Base-by-base conservation (phyloP, 2,329 filamentous ascomycete species). In the Colletotrichum cuscutae region DNA sequence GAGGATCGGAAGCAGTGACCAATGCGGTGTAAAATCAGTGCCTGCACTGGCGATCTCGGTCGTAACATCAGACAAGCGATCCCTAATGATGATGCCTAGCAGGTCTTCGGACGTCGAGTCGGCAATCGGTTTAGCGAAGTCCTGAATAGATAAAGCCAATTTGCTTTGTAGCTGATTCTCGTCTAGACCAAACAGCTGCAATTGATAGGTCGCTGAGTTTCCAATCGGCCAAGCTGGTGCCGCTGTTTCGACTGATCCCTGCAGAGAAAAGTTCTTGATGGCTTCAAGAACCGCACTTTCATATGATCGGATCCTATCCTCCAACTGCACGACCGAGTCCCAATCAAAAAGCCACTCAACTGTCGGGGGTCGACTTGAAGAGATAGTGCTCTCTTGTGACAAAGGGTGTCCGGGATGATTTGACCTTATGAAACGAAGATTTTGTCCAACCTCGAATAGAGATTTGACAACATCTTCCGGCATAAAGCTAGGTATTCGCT, bases 391-490 rank as follows among this genome's bases (percentile, higher is more conserved):
- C n/a, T 85, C 78, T 54, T 86, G 86, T 15, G 90, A 88, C 54
- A 97, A 83, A 0, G 92, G 90, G 78, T 97, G 93, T 2, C 91
- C 85, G 5, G 93, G 89, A 78, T 97, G 93, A 76, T 93, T 90
- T 26, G 86, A 84, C 76, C 91, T 89, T 60, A 97, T 85, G 66
- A 97, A 91, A 8, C 93, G 89, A 60, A 97, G 82, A 79, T 93
- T 96, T 77, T 89, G 90, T 4, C 94, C 95, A 4, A 92, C 93
- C 79, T 97, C 94, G 75, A 96, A 95, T n/a, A 97, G 90, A 5
- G 87, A 84, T 63, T 89, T 87, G 3, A 90, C 91, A 75, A 95
- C 89, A 70, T 97, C 94, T 5, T 85, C 80, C 0, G 91, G 88
- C 57, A 97, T 86, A 76, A 97, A 97, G 2, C 87, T 85, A 0